phyloP scores from a whole-genome alignment of 345 rosid species.

The Luvunga scandens region DNA sequence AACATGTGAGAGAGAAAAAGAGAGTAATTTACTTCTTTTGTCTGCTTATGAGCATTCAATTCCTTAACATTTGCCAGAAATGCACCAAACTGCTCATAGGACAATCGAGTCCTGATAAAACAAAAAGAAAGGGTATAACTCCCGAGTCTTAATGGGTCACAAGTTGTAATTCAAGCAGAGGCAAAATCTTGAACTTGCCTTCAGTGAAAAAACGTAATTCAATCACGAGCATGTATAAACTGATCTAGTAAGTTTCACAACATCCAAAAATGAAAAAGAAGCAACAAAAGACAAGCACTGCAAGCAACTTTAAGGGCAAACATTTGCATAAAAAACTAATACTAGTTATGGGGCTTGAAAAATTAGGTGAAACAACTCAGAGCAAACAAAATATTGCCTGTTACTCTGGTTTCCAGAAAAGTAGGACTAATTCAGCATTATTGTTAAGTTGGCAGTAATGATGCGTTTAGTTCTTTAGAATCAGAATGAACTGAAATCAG shows the following conservation, averaged over 20 bases:
- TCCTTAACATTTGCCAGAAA: slow-evolving; percentile 94
- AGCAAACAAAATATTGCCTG: background rate
- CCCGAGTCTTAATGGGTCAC: background rate
- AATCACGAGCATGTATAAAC: background rate
- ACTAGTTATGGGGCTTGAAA: background rate
- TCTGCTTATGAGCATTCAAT: slow-evolving; percentile 85
- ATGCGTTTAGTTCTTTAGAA: too few relatives aligned
- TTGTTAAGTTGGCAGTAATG: background rate
- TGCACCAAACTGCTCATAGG: slow-evolving; percentile 90
- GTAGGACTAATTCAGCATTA: background rate
- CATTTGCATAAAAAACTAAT: background rate
- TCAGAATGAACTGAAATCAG: too few relatives aligned
- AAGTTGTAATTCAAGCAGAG: slow-evolving; percentile 9
- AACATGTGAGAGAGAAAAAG: background rate
- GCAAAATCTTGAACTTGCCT: background rate
- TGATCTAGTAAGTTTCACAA: background rate
- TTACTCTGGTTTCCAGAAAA: background rate
- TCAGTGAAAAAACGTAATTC: background rate
- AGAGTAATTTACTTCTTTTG: slow-evolving; percentile 57
- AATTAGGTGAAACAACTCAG: background rate
- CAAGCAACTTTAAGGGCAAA: background rate
- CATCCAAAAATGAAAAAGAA: background rate
- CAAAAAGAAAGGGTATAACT: slow-evolving; percentile 5
- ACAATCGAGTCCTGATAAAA: slow-evolving; percentile 58
- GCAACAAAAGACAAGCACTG: background rate